phyloP scores from a whole-genome alignment of 768 basidiomycete genomes.

The Clavulina sp. region DNA sequence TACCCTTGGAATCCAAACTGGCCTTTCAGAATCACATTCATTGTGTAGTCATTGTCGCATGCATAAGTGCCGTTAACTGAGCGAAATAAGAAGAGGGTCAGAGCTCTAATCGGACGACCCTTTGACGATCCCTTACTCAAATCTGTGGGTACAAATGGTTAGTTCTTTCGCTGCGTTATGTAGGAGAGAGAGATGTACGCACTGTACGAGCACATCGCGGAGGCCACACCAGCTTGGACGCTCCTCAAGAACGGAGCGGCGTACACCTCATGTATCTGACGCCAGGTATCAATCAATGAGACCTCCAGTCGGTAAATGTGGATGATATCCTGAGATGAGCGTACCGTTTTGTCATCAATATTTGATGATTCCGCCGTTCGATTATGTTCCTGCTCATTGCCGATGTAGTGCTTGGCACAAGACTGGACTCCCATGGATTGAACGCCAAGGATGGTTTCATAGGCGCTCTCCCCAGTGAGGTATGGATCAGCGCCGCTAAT shows the following conservation, averaged over 20 bases:
- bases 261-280: constrained; percentile 15
- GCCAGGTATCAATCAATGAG: too few relatives aligned
- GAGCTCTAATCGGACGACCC: too few relatives aligned
- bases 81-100: neutral
- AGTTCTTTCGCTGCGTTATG: neutral
- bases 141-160: too few relatives aligned
- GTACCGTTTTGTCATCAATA: constrained; percentile 44
- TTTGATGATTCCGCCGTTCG: constrained; percentile 30
- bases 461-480: constrained; percentile 53
- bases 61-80: constrained; percentile 42
- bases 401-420: constrained; percentile 63
- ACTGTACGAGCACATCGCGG: constrained; percentile 68
- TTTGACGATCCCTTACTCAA: too few relatives aligned
- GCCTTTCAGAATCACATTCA: constrained; percentile 49
- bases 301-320: too few relatives aligned
- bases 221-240: constrained; percentile 55
- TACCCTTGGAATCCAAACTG: constrained; percentile 17
- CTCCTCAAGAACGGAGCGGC: constrained; percentile 13
- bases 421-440: constrained; percentile 66
- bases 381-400: constrained; percentile 28
- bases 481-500: constrained; percentile 62
- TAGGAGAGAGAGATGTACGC: constrained; percentile 14
- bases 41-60: constrained; percentile 50
- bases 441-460: constrained; percentile 67
- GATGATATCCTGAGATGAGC: too few relatives aligned